Conservation (phyloP, 192 early-diverging fungal species). For the Coemansia guatemalensis region DNA sequence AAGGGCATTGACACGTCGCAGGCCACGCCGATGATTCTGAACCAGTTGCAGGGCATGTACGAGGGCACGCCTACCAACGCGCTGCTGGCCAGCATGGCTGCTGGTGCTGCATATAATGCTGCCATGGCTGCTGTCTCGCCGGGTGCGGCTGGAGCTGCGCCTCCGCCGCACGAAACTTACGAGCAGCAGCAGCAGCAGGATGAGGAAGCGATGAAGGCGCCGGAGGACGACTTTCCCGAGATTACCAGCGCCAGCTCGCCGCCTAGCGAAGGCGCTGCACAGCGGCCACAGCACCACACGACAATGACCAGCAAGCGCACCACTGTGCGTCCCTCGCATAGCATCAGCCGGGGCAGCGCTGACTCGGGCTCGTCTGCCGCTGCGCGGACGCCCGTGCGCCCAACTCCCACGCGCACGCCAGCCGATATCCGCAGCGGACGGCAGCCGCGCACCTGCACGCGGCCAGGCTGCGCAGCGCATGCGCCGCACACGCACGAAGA, state of each 20-base stretch:
- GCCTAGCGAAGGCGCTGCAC: neutral
- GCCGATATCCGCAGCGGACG: constrained; percentile 35
- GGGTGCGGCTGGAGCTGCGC: neutral
- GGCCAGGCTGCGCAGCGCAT: constrained; percentile 52
- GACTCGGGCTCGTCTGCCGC: neutral
- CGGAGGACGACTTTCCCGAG: constrained; percentile 30
- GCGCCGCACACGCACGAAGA: constrained; percentile 53
- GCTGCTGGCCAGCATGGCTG: constrained; percentile 38
- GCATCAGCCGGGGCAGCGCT: neutral
- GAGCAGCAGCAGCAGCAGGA: neutral
- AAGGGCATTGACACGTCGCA: constrained; percentile 24
- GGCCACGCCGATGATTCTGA: constrained; percentile 40
- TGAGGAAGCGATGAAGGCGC: neutral
- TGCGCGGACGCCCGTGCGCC: neutral
- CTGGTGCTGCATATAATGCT: constrained; percentile 17
- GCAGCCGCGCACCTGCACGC: constrained; percentile 44
- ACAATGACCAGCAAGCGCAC: constrained; percentile 9
- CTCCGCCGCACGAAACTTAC: neutral
- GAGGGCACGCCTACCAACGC: constrained; percentile 39
- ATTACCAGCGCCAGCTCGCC: constrained; percentile 6
- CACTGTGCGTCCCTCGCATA: neutral
- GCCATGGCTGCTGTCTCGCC: constrained; percentile 3
- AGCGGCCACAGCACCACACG: neutral
- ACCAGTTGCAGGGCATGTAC: constrained; percentile 28
- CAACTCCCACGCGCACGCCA: constrained; percentile 31